These are phyloP conservation scores for Volvox reticuliferus DNA, from an alignment of 139 green algal species.

Conservation along the genomic window DNA sequence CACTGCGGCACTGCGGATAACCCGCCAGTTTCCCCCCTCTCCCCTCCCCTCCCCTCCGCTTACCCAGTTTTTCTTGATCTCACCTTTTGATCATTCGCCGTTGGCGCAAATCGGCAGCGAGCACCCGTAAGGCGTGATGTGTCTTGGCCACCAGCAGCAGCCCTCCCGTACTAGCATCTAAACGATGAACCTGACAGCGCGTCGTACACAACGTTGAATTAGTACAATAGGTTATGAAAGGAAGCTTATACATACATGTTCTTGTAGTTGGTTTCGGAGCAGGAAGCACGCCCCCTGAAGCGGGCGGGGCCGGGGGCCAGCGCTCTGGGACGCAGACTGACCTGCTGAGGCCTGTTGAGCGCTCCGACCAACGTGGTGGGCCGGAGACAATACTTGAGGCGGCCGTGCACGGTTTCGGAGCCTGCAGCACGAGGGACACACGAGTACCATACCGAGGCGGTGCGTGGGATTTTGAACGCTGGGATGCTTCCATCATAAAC, in stretches of 20 bases:
- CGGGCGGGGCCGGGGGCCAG: too few species aligned
- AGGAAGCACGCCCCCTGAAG: too few species aligned
- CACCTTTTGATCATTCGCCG: constrained; percentile 63
- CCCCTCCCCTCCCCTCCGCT: too few species aligned
- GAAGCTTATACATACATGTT: too few species aligned
- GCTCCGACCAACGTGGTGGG: constrained; percentile 41
- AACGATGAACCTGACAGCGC: constrained; percentile 63
- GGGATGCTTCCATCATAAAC: too few species aligned
- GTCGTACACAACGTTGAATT: too few species aligned
- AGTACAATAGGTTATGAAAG: too few species aligned
- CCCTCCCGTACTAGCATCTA: constrained; percentile 76
- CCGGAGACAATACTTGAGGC: constrained; percentile 59
- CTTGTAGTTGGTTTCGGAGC: too few species aligned
- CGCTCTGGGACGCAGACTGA: background rate
- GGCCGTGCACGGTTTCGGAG: constrained; percentile 36
- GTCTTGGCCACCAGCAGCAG: constrained; percentile 82
- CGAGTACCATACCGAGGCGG: too few species aligned
- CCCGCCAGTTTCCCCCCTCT: too few species aligned
- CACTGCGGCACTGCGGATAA: too few species aligned
- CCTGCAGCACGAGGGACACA: background rate
- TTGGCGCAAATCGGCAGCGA: constrained; percentile 46
- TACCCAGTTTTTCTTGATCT: background rate
- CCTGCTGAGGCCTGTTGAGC: constrained; percentile 52
- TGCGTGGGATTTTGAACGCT: too few species aligned
- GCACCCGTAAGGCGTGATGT: background rate